Conservation (phyloP, 148 eudicot genomes). For the Chenopodium suecicum region DNA sequence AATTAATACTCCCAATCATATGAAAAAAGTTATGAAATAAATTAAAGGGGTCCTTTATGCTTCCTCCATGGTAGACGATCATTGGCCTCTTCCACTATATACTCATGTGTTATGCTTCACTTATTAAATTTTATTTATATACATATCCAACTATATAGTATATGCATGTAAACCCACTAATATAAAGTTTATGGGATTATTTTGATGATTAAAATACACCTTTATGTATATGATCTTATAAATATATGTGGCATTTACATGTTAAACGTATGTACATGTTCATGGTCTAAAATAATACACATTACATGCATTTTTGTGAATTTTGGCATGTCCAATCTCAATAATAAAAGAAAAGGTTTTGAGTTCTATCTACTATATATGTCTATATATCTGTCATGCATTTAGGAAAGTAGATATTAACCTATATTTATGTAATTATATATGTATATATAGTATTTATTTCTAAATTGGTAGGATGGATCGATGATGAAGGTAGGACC, state of each 20-base stretch:
- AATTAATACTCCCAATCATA: slow-evolving; percentile 5
- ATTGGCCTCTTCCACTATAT: slow-evolving; percentile 21
- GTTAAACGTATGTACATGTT: slow-evolving; percentile 25
- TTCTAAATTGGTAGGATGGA: background rate
- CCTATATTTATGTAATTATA: background rate
- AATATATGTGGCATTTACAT: slow-evolving; percentile 18
- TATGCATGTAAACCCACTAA: slow-evolving; percentile 1
- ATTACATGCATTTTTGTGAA: background rate
- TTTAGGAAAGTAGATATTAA: background rate
- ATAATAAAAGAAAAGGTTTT: background rate
- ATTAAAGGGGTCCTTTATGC: slow-evolving; percentile 27
- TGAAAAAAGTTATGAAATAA: background rate
- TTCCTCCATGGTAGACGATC: slow-evolving; percentile 29
- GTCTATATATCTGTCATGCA: background rate
- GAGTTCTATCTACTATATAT: background rate
- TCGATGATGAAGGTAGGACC: slow-evolving; percentile 2
- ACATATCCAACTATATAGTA: background rate
- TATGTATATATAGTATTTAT: background rate
- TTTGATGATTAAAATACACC: background rate
- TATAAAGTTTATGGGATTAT: background rate
- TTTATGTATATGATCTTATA: background rate
- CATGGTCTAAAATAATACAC: slow-evolving; percentile 21
- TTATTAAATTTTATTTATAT: background rate
- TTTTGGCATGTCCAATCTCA: slow-evolving; percentile 1
- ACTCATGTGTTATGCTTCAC: slow-evolving; percentile 27